Conservation (phyloP, 345 rosid genomes). For the Mallotus nudiflorus region DNA sequence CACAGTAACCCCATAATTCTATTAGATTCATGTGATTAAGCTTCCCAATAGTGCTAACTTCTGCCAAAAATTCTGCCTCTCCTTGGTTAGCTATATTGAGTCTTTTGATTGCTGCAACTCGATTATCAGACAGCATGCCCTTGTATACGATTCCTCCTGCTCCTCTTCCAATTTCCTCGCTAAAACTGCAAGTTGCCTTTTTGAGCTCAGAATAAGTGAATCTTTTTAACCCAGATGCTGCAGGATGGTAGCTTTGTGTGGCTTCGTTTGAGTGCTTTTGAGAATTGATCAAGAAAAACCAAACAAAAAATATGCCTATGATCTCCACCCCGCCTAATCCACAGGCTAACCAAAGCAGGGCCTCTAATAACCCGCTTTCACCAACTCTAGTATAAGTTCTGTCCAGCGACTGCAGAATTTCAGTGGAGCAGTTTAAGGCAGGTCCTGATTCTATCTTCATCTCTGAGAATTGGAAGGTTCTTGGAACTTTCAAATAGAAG, state of each 20-base stretch:
- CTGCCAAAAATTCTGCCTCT: neutral
- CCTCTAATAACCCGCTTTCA: neutral
- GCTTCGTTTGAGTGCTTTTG: neutral
- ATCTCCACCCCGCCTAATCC: neutral
- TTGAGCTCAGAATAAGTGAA: neutral
- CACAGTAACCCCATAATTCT: neutral
- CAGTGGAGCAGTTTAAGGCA: neutral
- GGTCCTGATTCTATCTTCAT: neutral
- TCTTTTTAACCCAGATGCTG: neutral
- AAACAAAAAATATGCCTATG: neutral
- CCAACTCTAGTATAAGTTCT: neutral
- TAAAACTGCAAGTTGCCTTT: neutral
- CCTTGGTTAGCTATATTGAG: neutral
- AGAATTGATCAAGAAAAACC: neutral
- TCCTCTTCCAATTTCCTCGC: neutral
- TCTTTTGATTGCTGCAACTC: neutral
- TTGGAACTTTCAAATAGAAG: conserved; percentile 17
- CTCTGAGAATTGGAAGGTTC: too few relatives aligned
- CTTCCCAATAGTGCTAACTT: neutral
- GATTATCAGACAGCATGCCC: neutral
- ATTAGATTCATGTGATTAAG: neutral
- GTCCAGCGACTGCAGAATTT: too few relatives aligned
- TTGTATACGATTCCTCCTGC: neutral
- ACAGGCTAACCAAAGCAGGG: neutral
- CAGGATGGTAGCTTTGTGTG: neutral